Evolutionary conservation across 1,284 basidiomycete species (phyloP), one percentile per base, ranked within the genome.

Genomic region (Termitomyces sp.): DNA sequence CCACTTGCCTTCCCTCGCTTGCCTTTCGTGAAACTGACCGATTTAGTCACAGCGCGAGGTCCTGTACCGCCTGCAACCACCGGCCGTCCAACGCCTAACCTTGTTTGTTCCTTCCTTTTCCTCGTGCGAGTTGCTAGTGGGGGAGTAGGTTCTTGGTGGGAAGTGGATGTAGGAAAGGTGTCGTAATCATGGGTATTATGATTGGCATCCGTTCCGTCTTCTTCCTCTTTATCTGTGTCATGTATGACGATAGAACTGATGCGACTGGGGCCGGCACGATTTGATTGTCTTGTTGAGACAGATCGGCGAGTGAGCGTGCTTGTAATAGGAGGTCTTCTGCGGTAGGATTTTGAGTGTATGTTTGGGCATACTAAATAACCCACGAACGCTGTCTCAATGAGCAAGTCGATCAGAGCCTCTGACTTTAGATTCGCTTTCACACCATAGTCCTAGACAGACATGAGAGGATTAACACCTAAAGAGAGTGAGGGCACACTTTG

Each of bases 351-450:
- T 50, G 4, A 44, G 18, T 10, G 13, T 26, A 18, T 34, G 4
- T 8, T 11, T 19, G 30, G 11, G 13, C 14, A 9, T 28, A 11
- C 8, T 8, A 41, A 42, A 26, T 31, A 21, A 18, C 38, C 30
- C 30, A 63, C 73, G 57, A 60, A 81, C 74, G 76, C 73, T 52
- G 80, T 73, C 59, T 83, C 79, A 11, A 87, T 68, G 13, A 89
- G 71, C n/a, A 86, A 72, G 62, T 88, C 83, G 62, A 90, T 87
- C 56, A 90, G 71, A 42, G 80, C 80, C 60, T 88, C 86, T 21
- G 85, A 80, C 71, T 87, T 90, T 64, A 89, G 77, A 67, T 89
- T 89, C 46, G 88, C 86, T 66, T 79, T 84, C 55, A 90, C 79
- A 53, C 86, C 86, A 65, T 84, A 81, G 58, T 88, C 84, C 86